A percentile compares a stretch with the other conserved stretches of the same genome.
Evolutionary conservation across 2,329 filamentous ascomycete species (phyloP).

Genomic region (Botryotinia convoluta): DNA sequence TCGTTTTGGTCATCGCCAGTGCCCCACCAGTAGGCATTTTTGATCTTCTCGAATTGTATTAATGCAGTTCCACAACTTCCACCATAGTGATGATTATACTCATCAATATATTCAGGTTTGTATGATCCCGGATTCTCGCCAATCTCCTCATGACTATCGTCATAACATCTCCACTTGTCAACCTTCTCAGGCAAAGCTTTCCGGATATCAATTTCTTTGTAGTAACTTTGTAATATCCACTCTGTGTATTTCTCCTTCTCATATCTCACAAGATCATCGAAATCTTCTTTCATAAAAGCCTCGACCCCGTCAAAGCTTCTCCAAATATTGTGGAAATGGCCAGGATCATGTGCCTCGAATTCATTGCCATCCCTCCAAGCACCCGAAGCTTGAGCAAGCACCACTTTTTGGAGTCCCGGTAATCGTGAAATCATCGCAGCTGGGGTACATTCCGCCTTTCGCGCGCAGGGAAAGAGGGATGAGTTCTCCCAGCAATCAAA

Average conservation of each 20-base stretch:
- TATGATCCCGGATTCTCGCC: background rate
- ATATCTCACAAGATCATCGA: background rate
- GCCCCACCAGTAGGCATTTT: constrained; percentile 10
- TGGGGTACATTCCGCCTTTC: background rate
- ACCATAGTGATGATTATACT: background rate
- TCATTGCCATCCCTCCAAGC: constrained; percentile 8
- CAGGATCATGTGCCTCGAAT: background rate
- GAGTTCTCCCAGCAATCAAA: background rate
- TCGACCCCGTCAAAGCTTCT: background rate
- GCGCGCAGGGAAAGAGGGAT: background rate
- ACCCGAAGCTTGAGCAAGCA: background rate
- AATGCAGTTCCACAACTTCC: constrained; percentile 4
- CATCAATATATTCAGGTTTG: background rate
- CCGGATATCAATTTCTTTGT: background rate
- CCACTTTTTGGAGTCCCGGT: background rate
- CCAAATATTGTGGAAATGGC: background rate
- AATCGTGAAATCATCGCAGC: constrained; percentile 1
- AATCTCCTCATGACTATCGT: no score
- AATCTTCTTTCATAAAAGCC: background rate
- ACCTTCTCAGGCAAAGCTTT: background rate
- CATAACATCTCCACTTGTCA: constrained; percentile 5
- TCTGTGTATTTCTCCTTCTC: background rate
- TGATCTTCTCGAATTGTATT: background rate
- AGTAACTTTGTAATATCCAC: background rate
- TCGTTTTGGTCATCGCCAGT: background rate